Base-by-base conservation (phyloP, 2,329 filamentous ascomycete genomes). In the Exophiala spinifera region DNA sequence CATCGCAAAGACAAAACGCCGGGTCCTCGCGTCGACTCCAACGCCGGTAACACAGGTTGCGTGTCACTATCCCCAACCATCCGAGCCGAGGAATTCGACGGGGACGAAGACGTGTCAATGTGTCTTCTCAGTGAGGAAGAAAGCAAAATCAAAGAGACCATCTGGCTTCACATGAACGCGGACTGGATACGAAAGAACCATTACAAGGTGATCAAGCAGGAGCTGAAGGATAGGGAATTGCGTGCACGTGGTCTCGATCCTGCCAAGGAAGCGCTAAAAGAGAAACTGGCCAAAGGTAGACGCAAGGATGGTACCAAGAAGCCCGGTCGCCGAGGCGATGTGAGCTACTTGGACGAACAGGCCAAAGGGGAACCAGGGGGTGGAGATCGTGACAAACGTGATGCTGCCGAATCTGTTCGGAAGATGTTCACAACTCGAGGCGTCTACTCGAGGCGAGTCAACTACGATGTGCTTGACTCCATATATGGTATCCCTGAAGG, bases 121-220 rank as follows among this genome's bases (percentile, higher is more conserved):
- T 96, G 91, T 66, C 72, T 91, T 33, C 78, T 97, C 4, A 81
- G 80, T 0, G 81, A 85, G 1, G 81, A 83, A 2, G 91, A 97
- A 72, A 82, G 86, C 1, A 81, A 81, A 31, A 83, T 91, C 66
- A 97, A 96, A 70, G 91, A 96, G 70, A 84, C 85, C 56, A 88
- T 97, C 49, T 99, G 94, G 94, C 85, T 95, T 40, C 91, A 92
- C 56, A 86, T 91, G 67, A 97, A 99, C 71, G 91, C 94, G 68
- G 90, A 95, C 62, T 99, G 91, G 82, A 78, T 99, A 36, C 88
- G 92, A 7, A 82, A 85, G 46, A 87, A 95, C 67, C 91, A 96
- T 66, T 84, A 88, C 56, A 95, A 94, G 70, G 79, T 87, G 5
- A 86, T 95, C 53, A 82, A 87, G 36, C 82, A 85, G 55, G 89